Percentiles rank a stretch among this genome's conserved stretches.
Conservation (phyloP, 139 green algal genomes). For the Desmodesmus armatus region DNA sequence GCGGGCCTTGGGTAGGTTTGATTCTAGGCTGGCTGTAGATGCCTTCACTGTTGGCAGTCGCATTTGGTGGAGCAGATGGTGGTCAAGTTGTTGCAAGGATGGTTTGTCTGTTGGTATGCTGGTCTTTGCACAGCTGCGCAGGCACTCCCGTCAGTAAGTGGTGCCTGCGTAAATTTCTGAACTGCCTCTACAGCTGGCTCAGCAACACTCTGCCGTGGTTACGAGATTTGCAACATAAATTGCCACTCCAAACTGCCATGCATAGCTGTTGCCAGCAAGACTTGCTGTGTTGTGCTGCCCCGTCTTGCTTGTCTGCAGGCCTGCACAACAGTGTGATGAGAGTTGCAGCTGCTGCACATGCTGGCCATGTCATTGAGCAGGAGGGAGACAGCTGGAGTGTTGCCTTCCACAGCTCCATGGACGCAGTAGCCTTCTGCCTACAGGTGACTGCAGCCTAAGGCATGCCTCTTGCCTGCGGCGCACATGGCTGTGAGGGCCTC, state of each 20-base stretch:
- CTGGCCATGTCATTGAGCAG: conserved; percentile 37
- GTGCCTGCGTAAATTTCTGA: no score
- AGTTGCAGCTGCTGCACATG: conserved; percentile 7
- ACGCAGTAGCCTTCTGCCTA: conserved; percentile 56
- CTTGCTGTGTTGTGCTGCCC: neutral
- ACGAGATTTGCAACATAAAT: neutral
- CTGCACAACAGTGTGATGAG: conserved; percentile 50
- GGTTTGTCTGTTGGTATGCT: no score
- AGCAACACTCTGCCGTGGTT: neutral
- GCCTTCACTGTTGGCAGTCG: no score
- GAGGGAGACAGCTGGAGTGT: conserved; percentile 65
- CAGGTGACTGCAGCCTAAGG: neutral
- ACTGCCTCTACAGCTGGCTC: no score
- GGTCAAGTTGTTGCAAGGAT: no score
- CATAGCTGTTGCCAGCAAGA: neutral
- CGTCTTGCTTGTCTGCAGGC: no score
- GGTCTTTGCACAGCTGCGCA: no score
- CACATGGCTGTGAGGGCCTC: neutral
- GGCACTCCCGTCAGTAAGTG: no score
- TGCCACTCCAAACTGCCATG: neutral
- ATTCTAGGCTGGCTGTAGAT: no score
- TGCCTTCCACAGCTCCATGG: conserved; percentile 54
- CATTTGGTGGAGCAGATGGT: no score
- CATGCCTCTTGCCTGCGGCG: neutral
- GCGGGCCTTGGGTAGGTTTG: neutral